Percentiles rank a stretch among this genome's conserved stretches.
phyloP scores from a whole-genome alignment of 2,329 filamentous ascomycete genomes.

The Arthroderma sp. region DNA sequence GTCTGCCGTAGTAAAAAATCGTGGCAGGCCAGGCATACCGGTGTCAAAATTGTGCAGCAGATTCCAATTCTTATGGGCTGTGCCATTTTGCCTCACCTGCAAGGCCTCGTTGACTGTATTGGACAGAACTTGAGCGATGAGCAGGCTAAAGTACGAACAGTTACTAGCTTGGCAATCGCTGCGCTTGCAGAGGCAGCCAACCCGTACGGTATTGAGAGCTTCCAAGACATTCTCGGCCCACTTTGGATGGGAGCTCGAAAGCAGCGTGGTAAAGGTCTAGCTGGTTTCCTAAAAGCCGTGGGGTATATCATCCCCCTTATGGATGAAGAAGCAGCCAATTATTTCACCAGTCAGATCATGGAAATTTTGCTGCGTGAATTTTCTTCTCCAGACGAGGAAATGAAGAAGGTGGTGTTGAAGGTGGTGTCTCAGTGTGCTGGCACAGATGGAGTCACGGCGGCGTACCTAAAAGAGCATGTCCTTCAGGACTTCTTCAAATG shows the following conservation, averaged over 20 bases:
- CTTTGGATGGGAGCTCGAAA: conserved; percentile 94
- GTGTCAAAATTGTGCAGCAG: conserved; percentile 98
- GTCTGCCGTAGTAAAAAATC: conserved; percentile 98
- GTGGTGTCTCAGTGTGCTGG: conserved; percentile 91
- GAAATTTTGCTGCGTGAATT: conserved; percentile 94
- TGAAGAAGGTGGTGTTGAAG: conserved; percentile 99
- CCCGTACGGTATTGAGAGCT: conserved; percentile 97
- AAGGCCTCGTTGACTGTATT: conserved; percentile 92
- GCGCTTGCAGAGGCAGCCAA: conserved; percentile 92
- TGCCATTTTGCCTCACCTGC: conserved; percentile 86
- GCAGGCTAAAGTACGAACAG: conserved; percentile 93
- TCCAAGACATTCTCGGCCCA: conserved; percentile 93
- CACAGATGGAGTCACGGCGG: conserved; percentile 87
- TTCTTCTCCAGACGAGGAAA: conserved; percentile 92
- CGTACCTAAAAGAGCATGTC: conserved; percentile 89
- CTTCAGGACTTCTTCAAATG: conserved; percentile 95
- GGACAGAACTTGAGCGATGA: conserved; percentile 92
- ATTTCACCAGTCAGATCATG: conserved; percentile 98
- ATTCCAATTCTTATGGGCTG: conserved; percentile 99
- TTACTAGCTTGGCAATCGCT: conserved; percentile 87
- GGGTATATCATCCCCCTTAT: conserved; percentile 97
- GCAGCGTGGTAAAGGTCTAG: conserved; percentile 89
- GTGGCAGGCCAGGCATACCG: conserved; percentile 94
- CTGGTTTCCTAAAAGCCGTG: conserved; percentile 91
- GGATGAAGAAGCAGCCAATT: conserved; percentile 99